Conservation (phyloP, 495 filamentous ascomycete genomes). For the Acidomyces sp. region DNA sequence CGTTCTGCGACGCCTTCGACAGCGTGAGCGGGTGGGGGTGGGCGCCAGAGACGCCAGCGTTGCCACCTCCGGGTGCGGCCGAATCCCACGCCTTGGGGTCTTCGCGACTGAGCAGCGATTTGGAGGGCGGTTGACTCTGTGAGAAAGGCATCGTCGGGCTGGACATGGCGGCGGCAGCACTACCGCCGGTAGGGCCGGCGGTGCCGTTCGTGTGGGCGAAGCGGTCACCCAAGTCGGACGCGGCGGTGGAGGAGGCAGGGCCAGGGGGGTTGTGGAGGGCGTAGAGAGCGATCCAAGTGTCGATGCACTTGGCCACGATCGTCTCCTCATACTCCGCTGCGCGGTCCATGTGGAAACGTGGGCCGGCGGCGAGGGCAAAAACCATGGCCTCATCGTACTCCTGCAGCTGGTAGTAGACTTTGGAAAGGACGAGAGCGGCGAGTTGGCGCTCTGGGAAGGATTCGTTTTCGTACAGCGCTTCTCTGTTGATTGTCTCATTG, state of each 20-base stretch:
- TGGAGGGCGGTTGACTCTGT: conserved; percentile 76
- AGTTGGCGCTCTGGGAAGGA: conserved; percentile 86
- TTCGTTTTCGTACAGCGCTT: conserved; percentile 95
- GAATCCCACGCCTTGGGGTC: conserved; percentile 48
- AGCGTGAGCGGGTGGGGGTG: conserved; percentile 43
- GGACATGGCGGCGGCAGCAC: conserved; percentile 57
- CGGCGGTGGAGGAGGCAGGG: conserved; percentile 25
- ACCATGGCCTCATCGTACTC: conserved; percentile 99
- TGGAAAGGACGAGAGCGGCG: conserved; percentile 85
- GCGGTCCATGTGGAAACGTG: conserved; percentile 83
- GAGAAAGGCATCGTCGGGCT: conserved; percentile 90
- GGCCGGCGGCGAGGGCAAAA: conserved; percentile 88
- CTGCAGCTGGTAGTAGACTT: conserved; percentile 97
- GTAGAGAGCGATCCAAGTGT: conserved; percentile 87
- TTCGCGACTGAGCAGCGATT: conserved; percentile 78
- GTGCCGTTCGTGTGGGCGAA: conserved; percentile 52
- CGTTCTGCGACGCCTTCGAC: conserved; percentile 47
- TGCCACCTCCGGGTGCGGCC: conserved; percentile 39
- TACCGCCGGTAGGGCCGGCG: conserved; percentile 51
- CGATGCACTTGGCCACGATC: conserved; percentile 85
- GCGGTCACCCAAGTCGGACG: conserved; percentile 59
- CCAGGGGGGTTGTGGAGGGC: conserved; percentile 49
- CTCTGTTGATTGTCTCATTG: conserved; percentile 39
- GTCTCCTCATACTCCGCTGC: conserved; percentile 97
- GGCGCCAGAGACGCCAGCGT: conserved; percentile 39